Conservation (phyloP, 1,139 yeast species). For the Scheffersomyces stambukii region DNA sequence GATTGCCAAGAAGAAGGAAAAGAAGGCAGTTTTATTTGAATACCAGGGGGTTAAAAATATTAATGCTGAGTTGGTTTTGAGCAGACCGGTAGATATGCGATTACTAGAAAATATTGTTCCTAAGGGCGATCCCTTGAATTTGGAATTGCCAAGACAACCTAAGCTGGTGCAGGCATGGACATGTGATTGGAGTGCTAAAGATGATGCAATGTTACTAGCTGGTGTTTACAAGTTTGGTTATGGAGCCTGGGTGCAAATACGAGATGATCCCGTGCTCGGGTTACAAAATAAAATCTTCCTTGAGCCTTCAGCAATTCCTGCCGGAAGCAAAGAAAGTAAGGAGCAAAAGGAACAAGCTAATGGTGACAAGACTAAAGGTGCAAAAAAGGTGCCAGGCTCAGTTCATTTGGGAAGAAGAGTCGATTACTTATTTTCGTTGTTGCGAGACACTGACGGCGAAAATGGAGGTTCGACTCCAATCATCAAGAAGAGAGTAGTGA, state of each 20-base stretch:
- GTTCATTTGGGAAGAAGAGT: conserved; percentile 93
- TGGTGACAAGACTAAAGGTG: neutral
- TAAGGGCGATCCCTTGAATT: conserved; percentile 50
- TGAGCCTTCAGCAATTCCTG: conserved; percentile 23
- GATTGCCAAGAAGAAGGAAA: conserved; percentile 68
- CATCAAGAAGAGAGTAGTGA: conserved; percentile 12
- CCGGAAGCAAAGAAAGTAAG: conserved; percentile 35
- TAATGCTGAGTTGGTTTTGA: conserved; percentile 83
- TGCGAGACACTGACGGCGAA: conserved; percentile 52
- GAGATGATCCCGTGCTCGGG: conserved; percentile 92
- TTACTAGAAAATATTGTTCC: conserved; percentile 59
- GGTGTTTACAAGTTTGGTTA: conserved; percentile 94
- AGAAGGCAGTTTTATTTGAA: conserved; percentile 83
- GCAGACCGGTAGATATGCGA: conserved; percentile 80
- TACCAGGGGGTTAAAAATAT: conserved; percentile 83
- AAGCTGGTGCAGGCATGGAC: conserved; percentile 90
- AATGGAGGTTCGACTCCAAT: conserved; percentile 7
- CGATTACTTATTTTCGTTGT: conserved; percentile 73
- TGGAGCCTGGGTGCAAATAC: conserved; percentile 90
- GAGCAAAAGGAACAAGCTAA: conserved; percentile 25
- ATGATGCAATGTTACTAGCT: conserved; percentile 80
- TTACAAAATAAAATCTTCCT: conserved; percentile 79
- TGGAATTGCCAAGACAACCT: conserved; percentile 57
- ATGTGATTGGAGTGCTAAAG: conserved; percentile 77
- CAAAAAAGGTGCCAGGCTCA: conserved; percentile 75